Conservation (phyloP, 2,329 filamentous ascomycete species). For the Apiospora marii region DNA sequence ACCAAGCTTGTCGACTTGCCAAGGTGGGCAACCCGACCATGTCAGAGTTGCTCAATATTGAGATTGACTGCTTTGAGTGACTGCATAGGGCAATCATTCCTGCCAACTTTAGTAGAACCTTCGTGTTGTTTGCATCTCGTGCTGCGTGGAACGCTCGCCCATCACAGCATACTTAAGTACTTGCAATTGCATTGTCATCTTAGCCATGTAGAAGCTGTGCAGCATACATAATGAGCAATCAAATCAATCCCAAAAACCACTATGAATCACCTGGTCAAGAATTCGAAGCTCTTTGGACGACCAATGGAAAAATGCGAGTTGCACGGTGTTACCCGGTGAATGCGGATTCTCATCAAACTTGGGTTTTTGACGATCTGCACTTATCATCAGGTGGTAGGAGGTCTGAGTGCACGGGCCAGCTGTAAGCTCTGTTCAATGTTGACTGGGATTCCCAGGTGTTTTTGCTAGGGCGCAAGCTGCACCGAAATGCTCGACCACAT, state of each 20-base stretch:
- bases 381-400: neutral
- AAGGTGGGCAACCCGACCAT: neutral
- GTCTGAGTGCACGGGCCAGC: neutral
- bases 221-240: neutral
- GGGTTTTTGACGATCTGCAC: neutral
- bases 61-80: neutral
- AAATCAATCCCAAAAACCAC: neutral
- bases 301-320: neutral
- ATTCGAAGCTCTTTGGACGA: neutral
- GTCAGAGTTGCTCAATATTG: neutral
- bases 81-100: neutral
- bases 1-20: neutral
- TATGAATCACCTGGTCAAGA: neutral
- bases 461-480: neutral
- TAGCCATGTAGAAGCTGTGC: neutral
- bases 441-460: neutral
- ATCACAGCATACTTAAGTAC: neutral
- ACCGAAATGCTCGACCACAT: neutral
- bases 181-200: neutral
- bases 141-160: neutral
- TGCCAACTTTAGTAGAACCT: neutral
- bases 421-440: neutral
- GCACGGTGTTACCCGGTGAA: neutral
- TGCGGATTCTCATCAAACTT: neutral
- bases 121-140: neutral